These are phyloP conservation scores for Sanghuangporus weigelae DNA, from an alignment of 1,284 basidiomycete species.

Conservation along the genomic window DNA sequence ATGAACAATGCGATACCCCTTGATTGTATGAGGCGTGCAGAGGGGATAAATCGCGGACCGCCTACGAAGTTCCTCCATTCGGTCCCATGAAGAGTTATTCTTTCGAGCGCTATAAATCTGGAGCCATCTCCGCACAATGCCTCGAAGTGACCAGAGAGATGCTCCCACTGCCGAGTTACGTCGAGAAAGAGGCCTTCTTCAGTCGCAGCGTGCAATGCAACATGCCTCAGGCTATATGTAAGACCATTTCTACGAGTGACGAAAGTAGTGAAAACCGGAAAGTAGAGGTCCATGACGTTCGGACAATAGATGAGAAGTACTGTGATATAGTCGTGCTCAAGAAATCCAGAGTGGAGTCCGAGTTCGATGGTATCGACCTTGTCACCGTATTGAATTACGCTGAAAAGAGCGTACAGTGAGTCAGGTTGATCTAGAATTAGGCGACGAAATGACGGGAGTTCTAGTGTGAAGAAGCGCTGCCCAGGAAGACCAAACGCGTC, in stretches of 20 bases:
- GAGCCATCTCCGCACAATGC: background rate
- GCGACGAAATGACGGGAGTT: background rate
- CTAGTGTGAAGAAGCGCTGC: background rate
- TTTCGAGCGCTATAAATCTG: background rate
- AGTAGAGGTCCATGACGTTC: background rate
- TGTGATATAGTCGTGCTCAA: background rate
- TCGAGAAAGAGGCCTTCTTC: background rate
- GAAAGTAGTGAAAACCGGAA: slow-evolving; percentile 7
- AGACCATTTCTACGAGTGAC: background rate
- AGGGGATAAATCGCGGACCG: background rate
- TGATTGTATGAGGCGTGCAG: background rate
- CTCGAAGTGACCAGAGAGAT: background rate
- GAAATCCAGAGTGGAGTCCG: background rate
- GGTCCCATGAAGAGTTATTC: background rate
- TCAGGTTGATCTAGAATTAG: slow-evolving; percentile 1
- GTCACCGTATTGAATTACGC: background rate
- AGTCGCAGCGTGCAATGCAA: background rate
- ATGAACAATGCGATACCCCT: background rate
- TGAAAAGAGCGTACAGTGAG: slow-evolving; percentile 1
- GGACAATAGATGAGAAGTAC: slow-evolving; percentile 2
- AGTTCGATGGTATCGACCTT: background rate
- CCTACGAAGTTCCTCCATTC: background rate
- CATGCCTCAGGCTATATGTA: background rate
- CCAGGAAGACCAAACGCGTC: slow-evolving; percentile 2
- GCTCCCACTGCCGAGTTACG: background rate